A percentile compares a stretch with the other conserved stretches of the same genome.
Evolutionary conservation across 176 grass and related monocot genomes (phyloP).

Genomic region (Lolium perenne): DNA sequence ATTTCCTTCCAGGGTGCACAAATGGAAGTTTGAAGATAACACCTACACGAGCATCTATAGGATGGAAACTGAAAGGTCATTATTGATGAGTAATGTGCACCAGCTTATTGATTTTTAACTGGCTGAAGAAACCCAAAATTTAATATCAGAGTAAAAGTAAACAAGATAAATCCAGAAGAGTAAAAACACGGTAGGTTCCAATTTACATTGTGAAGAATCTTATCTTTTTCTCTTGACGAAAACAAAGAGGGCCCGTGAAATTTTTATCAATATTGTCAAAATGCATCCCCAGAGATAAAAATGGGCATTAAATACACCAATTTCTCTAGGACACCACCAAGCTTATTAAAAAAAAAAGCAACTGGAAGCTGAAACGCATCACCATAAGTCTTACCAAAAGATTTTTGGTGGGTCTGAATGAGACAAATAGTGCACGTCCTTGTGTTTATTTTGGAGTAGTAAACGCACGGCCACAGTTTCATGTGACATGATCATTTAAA

Average conservation of each 20-base stretch:
- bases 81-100: not conserved
- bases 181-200: not conserved
- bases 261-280: constrained; percentile 7
- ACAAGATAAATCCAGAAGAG: not conserved
- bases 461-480: not conserved
- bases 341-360: not conserved
- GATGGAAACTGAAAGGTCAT: not conserved
- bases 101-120: not conserved
- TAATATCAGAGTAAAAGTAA: not conserved
- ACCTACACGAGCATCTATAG: not conserved
- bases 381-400: not conserved
- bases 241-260: not conserved
- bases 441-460: constrained; percentile 12
- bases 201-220: not conserved
- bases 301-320: not conserved
- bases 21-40: not conserved
- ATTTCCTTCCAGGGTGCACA: not conserved
- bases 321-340: not conserved
- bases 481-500: not conserved
- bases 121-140: not conserved
- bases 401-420: not conserved
- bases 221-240: not conserved
- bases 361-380: not conserved
- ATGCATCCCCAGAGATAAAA: not conserved
- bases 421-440: not conserved